Conservation (phyloP, 2,329 filamentous ascomycete genomes). For the Allantophomopsis cytisporea region DNA sequence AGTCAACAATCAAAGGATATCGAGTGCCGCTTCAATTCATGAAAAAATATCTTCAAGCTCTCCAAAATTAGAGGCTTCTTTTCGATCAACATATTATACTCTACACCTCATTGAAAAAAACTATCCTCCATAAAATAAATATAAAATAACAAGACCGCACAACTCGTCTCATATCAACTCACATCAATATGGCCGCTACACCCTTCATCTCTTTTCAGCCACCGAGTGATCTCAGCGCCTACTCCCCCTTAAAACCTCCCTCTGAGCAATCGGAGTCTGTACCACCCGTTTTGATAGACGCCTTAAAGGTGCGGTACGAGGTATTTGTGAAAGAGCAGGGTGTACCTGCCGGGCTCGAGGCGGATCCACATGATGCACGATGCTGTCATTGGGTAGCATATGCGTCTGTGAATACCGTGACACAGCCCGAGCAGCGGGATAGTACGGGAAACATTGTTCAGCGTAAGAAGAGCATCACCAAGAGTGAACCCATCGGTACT, state of each 20-base stretch:
- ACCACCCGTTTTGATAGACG: slow-evolving; percentile 44
- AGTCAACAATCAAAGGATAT: too few species aligned
- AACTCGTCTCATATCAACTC: background rate
- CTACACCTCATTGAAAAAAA: too few species aligned
- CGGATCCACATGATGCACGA: slow-evolving; percentile 67
- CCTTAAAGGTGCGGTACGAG: slow-evolving; percentile 44
- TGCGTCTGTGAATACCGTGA: slow-evolving; percentile 39
- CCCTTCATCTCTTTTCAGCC: slow-evolving; percentile 16
- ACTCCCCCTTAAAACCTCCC: slow-evolving; percentile 24
- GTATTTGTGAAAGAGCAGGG: slow-evolving; percentile 50
- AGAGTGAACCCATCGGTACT: slow-evolving; percentile 50
- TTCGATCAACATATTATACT: too few species aligned
- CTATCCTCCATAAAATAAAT: too few species aligned
- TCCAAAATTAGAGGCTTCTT: too few species aligned
- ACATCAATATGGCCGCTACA: slow-evolving; percentile 11
- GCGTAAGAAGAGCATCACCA: slow-evolving; percentile 28
- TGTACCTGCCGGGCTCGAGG: slow-evolving; percentile 52
- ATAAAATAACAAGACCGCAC: too few species aligned
- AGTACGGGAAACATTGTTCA: slow-evolving; percentile 24
- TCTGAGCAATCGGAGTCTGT: slow-evolving; percentile 29
- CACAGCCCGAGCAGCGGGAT: slow-evolving; percentile 28
- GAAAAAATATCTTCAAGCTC: too few species aligned
- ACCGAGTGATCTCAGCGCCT: slow-evolving; percentile 34
- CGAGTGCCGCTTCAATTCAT: too few species aligned
- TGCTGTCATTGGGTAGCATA: slow-evolving; percentile 87